Base-by-base conservation (phyloP, 2,329 filamentous ascomycete genomes). In the Ambrosiella beaveri region DNA sequence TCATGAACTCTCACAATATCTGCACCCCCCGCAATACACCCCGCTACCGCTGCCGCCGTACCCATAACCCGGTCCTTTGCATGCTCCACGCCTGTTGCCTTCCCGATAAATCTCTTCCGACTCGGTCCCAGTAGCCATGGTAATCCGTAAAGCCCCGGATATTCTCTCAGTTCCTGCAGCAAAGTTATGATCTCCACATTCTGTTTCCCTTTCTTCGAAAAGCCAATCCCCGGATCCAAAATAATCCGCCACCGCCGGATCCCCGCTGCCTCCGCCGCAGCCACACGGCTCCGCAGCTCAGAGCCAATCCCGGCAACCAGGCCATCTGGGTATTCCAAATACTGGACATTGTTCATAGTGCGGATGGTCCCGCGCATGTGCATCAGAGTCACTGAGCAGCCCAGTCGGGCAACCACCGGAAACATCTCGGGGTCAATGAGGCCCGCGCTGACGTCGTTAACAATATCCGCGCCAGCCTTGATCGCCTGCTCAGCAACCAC, bases 1-100 rank as follows among this genome's bases (percentile, higher is more conserved):
- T 97, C 91, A 71, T 98, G 93, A 47, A 98, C 89, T 56, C 93
- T 77, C 51, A 97, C 84, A 60, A 98, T 82, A 73, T 97, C 90
- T 27, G 90, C 90, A 2, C 93, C 93, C 6, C 88, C 88, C 61
- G 85, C 81, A 37, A 98, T 78, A 51, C 89, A 88, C 6, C 89
- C 88, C 2, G 86, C 84, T 7, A 97, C 86, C 0, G 89, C 87
- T 9, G 87, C 88, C 9, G 89, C 90, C 2, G 93, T 97, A 9
- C 93, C 93, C 81, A 84, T 93, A 7, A 78, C 75, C 62, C 91
- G 78, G 64, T 89, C 79, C 61, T 74, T 76, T 0, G 89, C 80
- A 64, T 82, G 79, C 61, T 78, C 70, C 1, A 89, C 86, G 0
- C 85, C 87, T 0, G 90, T 95, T 38, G 95, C 76, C 63, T 76